Evolutionary conservation across 257 asterid genomes (phyloP).

Genomic region (Rauvolfia tetraphylla): DNA sequence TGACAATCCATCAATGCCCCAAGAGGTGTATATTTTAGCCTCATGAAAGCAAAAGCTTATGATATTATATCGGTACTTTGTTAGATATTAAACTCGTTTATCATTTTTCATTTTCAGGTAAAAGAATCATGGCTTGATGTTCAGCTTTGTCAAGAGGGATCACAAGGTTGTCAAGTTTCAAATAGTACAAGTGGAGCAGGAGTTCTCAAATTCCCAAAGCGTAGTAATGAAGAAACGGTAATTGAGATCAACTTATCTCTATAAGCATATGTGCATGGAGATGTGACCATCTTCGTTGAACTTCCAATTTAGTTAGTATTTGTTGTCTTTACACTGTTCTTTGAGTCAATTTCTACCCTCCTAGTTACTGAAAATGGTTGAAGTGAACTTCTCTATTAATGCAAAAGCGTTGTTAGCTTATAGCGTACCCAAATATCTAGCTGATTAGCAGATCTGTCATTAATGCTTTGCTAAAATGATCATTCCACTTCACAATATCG

Average conservation of each 20-base stretch:
- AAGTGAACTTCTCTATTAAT: not conserved
- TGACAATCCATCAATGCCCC: conserved; percentile 71
- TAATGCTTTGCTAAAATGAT: not conserved
- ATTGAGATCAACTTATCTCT: conserved; percentile 14
- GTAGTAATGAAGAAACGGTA: conserved; percentile 80
- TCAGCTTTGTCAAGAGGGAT: conserved; percentile 82
- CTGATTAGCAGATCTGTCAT: too few species aligned
- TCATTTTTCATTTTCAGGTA: conserved; percentile 49
- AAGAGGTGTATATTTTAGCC: conserved; percentile 45
- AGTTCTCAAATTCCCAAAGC: conserved; percentile 71
- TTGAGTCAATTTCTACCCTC: not conserved
- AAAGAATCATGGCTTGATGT: conserved; percentile 93
- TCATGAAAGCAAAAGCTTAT: conserved; percentile 1
- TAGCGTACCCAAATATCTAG: not conserved
- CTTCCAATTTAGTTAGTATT: not conserved
- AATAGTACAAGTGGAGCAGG: conserved; percentile 53
- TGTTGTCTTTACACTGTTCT: not conserved
- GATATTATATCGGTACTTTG: not conserved
- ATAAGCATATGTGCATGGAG: not conserved
- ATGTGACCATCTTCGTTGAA: not conserved
- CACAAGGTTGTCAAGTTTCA: conserved; percentile 66
- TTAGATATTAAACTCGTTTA: not conserved
- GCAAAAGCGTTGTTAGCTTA: not conserved
- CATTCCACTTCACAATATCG: not conserved
- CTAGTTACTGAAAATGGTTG: not conserved